A percentile compares a stretch with the other conserved stretches of the same genome.
Evolutionary conservation across 2,329 filamentous ascomycete genomes (phyloP).

Genomic region (Penicillium sp.): DNA sequence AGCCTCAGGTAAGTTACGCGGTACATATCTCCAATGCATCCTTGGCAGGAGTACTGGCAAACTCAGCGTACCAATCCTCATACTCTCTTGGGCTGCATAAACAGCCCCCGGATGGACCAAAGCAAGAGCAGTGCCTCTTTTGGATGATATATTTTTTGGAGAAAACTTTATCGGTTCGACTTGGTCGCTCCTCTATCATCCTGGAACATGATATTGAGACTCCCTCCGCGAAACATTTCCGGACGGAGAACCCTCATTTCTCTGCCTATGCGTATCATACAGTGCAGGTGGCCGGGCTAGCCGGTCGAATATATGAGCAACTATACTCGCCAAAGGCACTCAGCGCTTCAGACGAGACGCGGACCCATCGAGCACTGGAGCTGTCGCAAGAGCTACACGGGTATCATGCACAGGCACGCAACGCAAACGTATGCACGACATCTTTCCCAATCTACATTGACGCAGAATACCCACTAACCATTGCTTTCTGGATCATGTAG

Average conservation of each 20-base stretch:
- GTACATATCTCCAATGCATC: constrained; percentile 8
- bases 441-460: not conserved
- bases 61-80: constrained; percentile 8
- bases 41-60: constrained; percentile 4
- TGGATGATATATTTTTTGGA: constrained; percentile 12
- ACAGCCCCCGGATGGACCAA: not conserved
- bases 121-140: constrained; percentile 8
- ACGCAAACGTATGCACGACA: not conserved
- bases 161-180: constrained; percentile 8
- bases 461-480: not conserved
- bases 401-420: not conserved
- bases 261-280: not conserved
- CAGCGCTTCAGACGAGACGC: not conserved
- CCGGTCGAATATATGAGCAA: not conserved
- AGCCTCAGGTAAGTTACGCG: not conserved
- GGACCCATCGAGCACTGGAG: not conserved
- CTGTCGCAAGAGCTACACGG: not conserved
- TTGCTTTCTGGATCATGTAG: not conserved
- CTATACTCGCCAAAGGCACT: not conserved
- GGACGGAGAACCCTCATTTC: not conserved
- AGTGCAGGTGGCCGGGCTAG: not conserved
- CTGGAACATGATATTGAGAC: constrained; percentile 9
- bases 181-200: constrained; percentile 9
- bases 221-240: not conserved
- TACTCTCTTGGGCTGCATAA: constrained; percentile 7